Evolutionary conservation across 228 moss, liverwort and hornwort species (phyloP).

Genomic region (Sphagnum fallax): DNA sequence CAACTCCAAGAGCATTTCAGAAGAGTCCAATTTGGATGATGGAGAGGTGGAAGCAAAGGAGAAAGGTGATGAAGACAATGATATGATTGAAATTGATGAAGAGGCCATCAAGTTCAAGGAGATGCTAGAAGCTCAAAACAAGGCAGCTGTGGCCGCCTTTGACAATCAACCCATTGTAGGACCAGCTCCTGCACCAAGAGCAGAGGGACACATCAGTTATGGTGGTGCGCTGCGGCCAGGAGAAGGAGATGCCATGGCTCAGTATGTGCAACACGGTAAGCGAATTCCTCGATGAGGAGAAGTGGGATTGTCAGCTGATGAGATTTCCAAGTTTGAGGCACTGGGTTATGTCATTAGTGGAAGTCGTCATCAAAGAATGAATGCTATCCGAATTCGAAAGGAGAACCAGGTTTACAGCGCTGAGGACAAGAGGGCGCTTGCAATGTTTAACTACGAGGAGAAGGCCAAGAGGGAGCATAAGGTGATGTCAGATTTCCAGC

Average conservation of each 20-base stretch:
- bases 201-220: constrained; percentile 86
- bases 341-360: constrained; percentile 58
- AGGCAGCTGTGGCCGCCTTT: constrained; percentile 53
- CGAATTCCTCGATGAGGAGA: constrained; percentile 63
- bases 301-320: constrained; percentile 57
- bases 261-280: constrained; percentile 56
- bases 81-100: constrained; percentile 63
- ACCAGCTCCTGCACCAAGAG: constrained; percentile 91
- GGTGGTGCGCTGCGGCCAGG: constrained; percentile 51
- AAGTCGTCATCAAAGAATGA: constrained; percentile 48
- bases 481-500: constrained; percentile 56
- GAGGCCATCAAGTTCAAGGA: constrained; percentile 91
- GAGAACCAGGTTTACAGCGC: constrained; percentile 62
- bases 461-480: constrained; percentile 57
- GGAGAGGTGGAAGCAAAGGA: constrained; percentile 23
- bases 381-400: constrained; percentile 57
- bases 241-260: constrained; percentile 63
- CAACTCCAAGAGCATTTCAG: constrained; percentile 32
- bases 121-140: constrained; percentile 81
- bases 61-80: constrained; percentile 6
- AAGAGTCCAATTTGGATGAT: constrained; percentile 36
- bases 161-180: constrained; percentile 88
- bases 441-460: constrained; percentile 60
- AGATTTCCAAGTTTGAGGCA: constrained; percentile 55
- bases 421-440: constrained; percentile 51